A percentile compares a stretch with the other conserved stretches of the same genome.
Conservation (phyloP, 768 basidiomycete genomes). For the Tylopilus subfusipes region DNA sequence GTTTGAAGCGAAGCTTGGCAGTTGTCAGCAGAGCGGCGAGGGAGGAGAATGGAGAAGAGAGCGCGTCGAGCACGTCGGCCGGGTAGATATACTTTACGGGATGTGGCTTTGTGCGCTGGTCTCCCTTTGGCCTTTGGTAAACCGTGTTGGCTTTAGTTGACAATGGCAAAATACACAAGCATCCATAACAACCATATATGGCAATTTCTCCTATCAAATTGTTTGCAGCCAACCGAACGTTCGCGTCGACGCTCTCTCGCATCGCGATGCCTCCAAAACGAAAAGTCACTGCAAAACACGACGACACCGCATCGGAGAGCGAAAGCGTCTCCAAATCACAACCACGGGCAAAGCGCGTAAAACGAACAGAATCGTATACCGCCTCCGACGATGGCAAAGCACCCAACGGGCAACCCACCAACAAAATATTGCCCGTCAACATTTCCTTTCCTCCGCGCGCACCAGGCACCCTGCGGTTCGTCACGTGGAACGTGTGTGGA, state of each 20-base stretch:
- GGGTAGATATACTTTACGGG: neutral
- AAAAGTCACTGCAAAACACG: conserved; percentile 31
- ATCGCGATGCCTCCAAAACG: conserved; percentile 31
- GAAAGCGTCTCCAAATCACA: conserved; percentile 26
- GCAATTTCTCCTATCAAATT: neutral
- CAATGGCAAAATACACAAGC: neutral
- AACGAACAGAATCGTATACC: conserved; percentile 23
- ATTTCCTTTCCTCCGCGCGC: conserved; percentile 54
- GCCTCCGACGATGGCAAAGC: conserved; percentile 17
- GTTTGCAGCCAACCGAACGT: no score
- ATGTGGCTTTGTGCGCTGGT: neutral
- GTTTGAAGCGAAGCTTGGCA: no score
- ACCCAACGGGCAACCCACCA: conserved; percentile 61
- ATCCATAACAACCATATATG: conserved; percentile 14
- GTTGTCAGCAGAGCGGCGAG: neutral
- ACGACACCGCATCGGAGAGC: conserved; percentile 32
- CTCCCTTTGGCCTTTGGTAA: neutral
- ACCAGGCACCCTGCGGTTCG: conserved; percentile 50
- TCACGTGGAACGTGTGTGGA: conserved; percentile 80
- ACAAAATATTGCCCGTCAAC: conserved; percentile 63
- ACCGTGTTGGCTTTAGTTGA: neutral
- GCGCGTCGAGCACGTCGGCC: neutral
- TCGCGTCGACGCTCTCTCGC: neutral
- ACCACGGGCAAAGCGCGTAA: conserved; percentile 23
- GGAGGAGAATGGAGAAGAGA: neutral